Conservation (phyloP, 139 green algal species). For the Chlorella vulgaris region DNA sequence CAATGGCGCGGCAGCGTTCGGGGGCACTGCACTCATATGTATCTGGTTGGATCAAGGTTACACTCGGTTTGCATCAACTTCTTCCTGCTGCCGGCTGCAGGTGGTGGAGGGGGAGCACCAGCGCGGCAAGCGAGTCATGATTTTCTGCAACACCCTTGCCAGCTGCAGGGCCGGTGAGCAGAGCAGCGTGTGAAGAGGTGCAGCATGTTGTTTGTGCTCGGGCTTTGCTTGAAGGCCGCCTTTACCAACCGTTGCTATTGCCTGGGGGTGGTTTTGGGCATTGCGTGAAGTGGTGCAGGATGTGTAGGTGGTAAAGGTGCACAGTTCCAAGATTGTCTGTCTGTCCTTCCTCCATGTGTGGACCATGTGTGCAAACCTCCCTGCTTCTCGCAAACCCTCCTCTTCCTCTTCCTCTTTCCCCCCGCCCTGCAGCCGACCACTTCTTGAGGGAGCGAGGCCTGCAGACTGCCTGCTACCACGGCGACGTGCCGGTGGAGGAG, state of each 20-base stretch:
- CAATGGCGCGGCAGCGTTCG: no score
- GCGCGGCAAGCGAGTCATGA: slow-evolving; percentile 63
- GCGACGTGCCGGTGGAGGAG: slow-evolving; percentile 64
- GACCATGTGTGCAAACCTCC: no score
- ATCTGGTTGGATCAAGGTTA: no score
- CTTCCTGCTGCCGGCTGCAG: slow-evolving; percentile 34
- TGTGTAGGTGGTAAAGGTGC: background rate
- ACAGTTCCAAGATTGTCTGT: no score
- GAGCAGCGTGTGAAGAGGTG: no score
- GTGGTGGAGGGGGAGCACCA: slow-evolving; percentile 52
- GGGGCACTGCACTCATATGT: no score
- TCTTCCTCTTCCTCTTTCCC: background rate
- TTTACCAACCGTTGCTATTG: background rate
- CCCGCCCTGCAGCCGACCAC: slow-evolving; percentile 83
- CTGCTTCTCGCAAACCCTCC: no score
- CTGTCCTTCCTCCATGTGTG: no score
- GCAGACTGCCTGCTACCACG: slow-evolving; percentile 90
- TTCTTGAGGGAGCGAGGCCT: slow-evolving; percentile 73
- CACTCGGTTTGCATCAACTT: no score
- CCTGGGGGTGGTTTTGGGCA: background rate
- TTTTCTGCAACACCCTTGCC: slow-evolving; percentile 97
- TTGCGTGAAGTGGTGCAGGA: background rate
- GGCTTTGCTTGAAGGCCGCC: no score
- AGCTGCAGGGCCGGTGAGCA: slow-evolving; percentile 57
- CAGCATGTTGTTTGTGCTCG: no score